These are phyloP conservation scores for Backusella westeae DNA, from an alignment of 192 early-diverging fungal genomes.

Conservation along the genomic window DNA sequence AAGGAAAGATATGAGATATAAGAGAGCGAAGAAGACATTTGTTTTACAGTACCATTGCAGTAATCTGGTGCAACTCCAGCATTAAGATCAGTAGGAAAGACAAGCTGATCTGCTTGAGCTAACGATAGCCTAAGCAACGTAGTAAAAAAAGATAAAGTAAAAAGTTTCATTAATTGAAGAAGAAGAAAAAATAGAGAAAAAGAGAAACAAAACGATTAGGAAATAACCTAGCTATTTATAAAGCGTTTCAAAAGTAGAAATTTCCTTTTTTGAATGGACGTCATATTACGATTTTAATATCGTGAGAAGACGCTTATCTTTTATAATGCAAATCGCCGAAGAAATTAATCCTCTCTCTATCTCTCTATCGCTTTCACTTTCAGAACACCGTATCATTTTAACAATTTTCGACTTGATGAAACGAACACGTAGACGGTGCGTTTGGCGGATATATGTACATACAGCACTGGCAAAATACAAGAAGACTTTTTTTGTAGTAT, in stretches of 20 bases:
- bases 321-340: not conserved
- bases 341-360: not conserved
- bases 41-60: not conserved
- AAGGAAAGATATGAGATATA: not conserved
- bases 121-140: not conserved
- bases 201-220: not conserved
- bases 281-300: not conserved
- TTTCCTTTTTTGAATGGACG: not conserved
- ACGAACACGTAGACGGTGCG: too few relatives aligned
- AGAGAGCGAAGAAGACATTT: not conserved
- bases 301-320: slow-evolving; percentile 1
- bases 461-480: too few relatives aligned
- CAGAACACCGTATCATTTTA: too few relatives aligned
- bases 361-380: not conserved
- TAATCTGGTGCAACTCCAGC: not conserved
- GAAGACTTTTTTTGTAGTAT: too few relatives aligned
- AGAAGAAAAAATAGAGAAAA: not conserved
- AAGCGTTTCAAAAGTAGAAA: slow-evolving; percentile 4
- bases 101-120: not conserved
- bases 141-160: not conserved
- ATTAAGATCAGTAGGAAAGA: too few relatives aligned
- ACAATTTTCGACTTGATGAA: too few relatives aligned
- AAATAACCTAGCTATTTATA: not conserved
- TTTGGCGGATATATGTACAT: too few relatives aligned
- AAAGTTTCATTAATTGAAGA: not conserved